These are phyloP conservation scores for Trypanosoma mega DNA, from an alignment of 208 protist genomes.

Conservation along the genomic window DNA sequence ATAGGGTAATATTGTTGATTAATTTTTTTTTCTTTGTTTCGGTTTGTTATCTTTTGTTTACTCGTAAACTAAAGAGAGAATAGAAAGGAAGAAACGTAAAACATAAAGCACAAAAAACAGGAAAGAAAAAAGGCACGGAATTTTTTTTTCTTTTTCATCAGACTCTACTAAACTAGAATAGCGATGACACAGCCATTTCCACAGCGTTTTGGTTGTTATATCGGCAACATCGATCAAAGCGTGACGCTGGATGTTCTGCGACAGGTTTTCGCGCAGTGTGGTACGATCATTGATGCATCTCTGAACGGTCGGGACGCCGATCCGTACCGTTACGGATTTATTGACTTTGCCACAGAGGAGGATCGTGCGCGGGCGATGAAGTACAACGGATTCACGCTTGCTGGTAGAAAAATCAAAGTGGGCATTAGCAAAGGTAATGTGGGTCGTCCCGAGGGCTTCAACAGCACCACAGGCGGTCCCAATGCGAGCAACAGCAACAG, in stretches of 20 bases:
- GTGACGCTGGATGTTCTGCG: conserved; percentile 77
- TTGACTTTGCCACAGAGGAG: conserved; percentile 83
- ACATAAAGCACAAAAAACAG: conserved; percentile 9
- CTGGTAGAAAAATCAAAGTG: conserved; percentile 80
- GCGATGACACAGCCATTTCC: conserved; percentile 28
- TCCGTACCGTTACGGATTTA: conserved; percentile 87
- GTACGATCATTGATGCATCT: conserved; percentile 80
- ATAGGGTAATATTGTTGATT: too few species aligned
- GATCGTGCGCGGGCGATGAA: conserved; percentile 77
- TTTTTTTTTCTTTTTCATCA: too few species aligned
- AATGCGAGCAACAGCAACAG: conserved; percentile 12
- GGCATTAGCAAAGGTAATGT: conserved; percentile 85
- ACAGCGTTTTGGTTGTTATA: conserved; percentile 78
- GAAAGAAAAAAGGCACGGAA: conserved; percentile 4
- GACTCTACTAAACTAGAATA: too few species aligned
- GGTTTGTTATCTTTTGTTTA: not conserved
- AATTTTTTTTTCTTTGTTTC: too few species aligned
- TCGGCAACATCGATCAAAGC: conserved; percentile 84
- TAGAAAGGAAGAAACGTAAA: not conserved
- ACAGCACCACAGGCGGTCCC: conserved; percentile 11
- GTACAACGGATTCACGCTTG: conserved; percentile 83
- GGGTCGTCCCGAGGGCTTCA: conserved; percentile 41
- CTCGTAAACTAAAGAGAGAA: not conserved
- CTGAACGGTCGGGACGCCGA: conserved; percentile 80
- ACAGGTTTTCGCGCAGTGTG: conserved; percentile 79